These are phyloP conservation scores for Pulveroboletus sp. DNA, from an alignment of 768 basidiomycete species.

Conservation along the genomic window DNA sequence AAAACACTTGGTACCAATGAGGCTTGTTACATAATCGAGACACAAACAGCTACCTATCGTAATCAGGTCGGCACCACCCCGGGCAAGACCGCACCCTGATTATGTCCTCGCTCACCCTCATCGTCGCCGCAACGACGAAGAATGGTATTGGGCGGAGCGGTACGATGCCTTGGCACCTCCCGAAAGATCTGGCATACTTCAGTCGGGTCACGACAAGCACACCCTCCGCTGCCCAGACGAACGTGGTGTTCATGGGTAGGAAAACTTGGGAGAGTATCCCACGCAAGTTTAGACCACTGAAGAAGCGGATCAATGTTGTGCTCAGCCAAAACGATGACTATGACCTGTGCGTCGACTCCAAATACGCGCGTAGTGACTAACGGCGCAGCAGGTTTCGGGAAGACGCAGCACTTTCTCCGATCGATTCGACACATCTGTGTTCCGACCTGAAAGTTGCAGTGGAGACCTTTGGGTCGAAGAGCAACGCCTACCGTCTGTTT, in stretches of 20 bases:
- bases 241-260: constrained; percentile 91
- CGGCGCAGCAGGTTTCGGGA: constrained; percentile 10
- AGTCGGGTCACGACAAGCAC: constrained; percentile 66
- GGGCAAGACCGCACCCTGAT: too few species aligned
- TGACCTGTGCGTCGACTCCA: constrained; percentile 47
- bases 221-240: constrained; percentile 45
- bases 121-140: constrained; percentile 84
- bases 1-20: too few species aligned
- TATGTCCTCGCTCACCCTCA: constrained; percentile 77
- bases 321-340: constrained; percentile 58
- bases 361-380: constrained; percentile 5
- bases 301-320: constrained; percentile 72
- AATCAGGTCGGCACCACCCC: too few species aligned
- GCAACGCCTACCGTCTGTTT: constrained; percentile 56
- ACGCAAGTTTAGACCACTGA: constrained; percentile 71
- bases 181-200: constrained; percentile 91
- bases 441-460: constrained; percentile 19
- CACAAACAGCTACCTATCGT: too few species aligned
- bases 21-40: too few species aligned
- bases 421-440: constrained; percentile 29
- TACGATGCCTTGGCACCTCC: constrained; percentile 82
- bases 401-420: neutral
- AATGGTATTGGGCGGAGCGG: constrained; percentile 84
- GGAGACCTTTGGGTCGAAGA: constrained; percentile 6
- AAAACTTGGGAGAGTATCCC: constrained; percentile 99